A percentile compares a stretch with the other conserved stretches of the same genome.
Conservation (phyloP, 495 filamentous ascomycete genomes). For the Friedmanniomyces endolithicus region DNA sequence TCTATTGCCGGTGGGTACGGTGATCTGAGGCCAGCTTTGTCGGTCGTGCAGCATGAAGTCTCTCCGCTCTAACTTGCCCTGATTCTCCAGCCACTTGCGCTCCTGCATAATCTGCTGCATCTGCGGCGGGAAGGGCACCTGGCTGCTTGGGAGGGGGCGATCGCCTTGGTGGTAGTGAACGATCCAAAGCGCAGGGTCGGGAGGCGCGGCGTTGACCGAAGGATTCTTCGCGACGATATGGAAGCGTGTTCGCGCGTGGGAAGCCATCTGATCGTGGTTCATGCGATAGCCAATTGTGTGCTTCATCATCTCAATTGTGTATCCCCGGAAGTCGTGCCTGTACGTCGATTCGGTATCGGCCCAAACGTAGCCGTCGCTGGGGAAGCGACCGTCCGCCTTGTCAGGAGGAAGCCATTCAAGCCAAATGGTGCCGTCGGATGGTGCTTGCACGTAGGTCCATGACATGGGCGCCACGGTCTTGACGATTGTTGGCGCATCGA, state of each 20-base stretch:
- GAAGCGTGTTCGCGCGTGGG: constrained; percentile 69
- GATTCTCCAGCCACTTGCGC: constrained; percentile 56
- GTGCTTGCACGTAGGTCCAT: constrained; percentile 82
- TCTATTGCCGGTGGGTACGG: constrained; percentile 41
- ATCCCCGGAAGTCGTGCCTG: constrained; percentile 55
- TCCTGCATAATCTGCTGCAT: constrained; percentile 49
- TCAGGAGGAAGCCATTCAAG: constrained; percentile 50
- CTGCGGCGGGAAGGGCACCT: constrained; percentile 47
- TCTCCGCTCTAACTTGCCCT: constrained; percentile 73
- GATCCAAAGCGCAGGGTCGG: constrained; percentile 79
- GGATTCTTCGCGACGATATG: constrained; percentile 58
- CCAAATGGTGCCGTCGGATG: constrained; percentile 65
- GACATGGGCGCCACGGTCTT: constrained; percentile 65
- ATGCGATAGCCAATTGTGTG: constrained; percentile 65
- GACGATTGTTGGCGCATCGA: constrained; percentile 66
- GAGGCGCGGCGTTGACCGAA: constrained; percentile 45
- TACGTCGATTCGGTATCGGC: constrained; percentile 60
- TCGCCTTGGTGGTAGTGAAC: constrained; percentile 79
- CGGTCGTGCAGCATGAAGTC: constrained; percentile 90
- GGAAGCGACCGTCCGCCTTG: constrained; percentile 41
- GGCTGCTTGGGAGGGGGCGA: constrained; percentile 53
- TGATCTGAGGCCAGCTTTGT: constrained; percentile 75
- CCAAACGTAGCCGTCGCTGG: constrained; percentile 90
- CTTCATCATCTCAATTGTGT: constrained; percentile 62
- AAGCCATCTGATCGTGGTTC: constrained; percentile 49